phyloP scores from a whole-genome alignment of 129 eudicot genomes.

The Daucus carota region DNA sequence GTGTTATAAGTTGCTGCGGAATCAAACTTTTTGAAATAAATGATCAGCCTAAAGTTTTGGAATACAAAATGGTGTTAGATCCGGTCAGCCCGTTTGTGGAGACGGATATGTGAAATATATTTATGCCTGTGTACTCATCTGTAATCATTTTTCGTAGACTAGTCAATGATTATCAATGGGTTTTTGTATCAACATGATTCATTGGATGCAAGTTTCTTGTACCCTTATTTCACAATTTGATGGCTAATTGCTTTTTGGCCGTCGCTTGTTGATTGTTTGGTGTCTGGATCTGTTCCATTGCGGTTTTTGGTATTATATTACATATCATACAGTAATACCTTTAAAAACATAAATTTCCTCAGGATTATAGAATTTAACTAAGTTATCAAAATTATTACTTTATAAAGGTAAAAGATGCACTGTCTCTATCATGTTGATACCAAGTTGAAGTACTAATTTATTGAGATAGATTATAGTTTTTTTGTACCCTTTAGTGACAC shows the following conservation, averaged over 20 bases:
- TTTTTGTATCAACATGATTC: background rate
- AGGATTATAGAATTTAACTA: background rate
- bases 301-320: no score
- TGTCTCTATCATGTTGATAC: background rate
- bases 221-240: background rate
- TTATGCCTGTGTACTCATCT: background rate
- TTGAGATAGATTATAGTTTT: background rate
- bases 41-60: background rate
- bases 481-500: background rate
- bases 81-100: background rate
- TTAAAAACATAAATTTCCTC: no score
- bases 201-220: background rate
- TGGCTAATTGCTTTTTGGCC: background rate
- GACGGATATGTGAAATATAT: background rate
- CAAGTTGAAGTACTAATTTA: background rate
- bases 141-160: background rate
- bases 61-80: background rate
- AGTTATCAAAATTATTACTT: background rate
- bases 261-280: background rate
- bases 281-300: no score
- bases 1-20: background rate
- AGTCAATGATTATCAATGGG: background rate
- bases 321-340: background rate
- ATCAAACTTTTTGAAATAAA: background rate
- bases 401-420: background rate